A percentile compares a stretch with the other conserved stretches of the same genome.
Conservation (phyloP, 1,284 basidiomycete genomes). For the Naganishia cerealis region DNA sequence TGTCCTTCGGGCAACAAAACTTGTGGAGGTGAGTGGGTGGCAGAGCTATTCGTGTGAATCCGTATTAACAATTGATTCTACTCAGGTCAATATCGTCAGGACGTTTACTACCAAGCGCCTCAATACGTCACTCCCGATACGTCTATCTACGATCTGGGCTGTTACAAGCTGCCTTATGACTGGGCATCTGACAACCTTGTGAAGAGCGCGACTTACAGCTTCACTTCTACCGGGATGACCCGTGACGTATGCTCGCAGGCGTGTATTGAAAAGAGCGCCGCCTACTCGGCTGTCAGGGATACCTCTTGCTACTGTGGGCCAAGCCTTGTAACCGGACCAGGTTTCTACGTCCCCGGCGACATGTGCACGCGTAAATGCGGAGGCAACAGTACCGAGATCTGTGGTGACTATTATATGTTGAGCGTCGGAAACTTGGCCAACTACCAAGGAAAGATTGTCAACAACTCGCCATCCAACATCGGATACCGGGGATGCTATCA, state of each 20-base stretch:
- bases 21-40: conserved; percentile 5
- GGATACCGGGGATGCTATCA: conserved; percentile 32
- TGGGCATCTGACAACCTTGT: conserved; percentile 25
- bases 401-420: conserved; percentile 27
- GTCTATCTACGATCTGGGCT: conserved; percentile 16
- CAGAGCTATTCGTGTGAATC: not conserved
- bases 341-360: conserved; percentile 26
- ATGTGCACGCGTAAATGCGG: conserved; percentile 27
- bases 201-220: conserved; percentile 33
- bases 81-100: conserved; percentile 18
- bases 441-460: conserved; percentile 22
- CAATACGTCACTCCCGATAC: conserved; percentile 9
- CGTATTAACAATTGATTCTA: not conserved
- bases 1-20: conserved; percentile 18
- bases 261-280: conserved; percentile 36
- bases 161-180: conserved; percentile 26
- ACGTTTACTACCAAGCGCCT: conserved; percentile 15
- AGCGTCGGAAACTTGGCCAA: conserved; percentile 27
- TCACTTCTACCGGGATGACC: conserved; percentile 37
- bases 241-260: conserved; percentile 34
- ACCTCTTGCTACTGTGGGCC: conserved; percentile 24
- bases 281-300: conserved; percentile 36
- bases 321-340: conserved; percentile 9
- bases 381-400: conserved; percentile 30
- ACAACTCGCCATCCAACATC: conserved; percentile 18